Conservation (phyloP, 1,139 yeast genomes). For the Yamadazyma mexicana region DNA sequence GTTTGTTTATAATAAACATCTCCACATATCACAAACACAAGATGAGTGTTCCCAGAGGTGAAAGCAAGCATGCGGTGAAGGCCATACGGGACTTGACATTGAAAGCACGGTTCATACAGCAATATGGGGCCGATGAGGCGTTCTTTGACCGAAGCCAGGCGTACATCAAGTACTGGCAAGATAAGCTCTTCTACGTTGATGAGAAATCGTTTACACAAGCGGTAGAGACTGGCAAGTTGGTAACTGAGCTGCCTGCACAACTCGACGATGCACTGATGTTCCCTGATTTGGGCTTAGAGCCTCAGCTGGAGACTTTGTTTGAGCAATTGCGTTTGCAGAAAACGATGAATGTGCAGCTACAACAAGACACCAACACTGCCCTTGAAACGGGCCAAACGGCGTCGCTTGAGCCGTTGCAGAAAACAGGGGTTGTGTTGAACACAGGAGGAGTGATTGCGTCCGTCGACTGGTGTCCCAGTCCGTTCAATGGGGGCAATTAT, state of each 20-base stretch:
- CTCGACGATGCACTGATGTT: not conserved
- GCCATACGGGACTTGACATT: constrained; percentile 26
- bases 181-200: constrained; percentile 30
- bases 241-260: not conserved
- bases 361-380: not conserved
- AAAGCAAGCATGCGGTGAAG: constrained; percentile 6
- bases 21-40: not conserved
- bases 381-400: constrained; percentile 3
- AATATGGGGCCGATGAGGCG: constrained; percentile 35
- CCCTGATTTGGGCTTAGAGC: not conserved
- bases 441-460: constrained; percentile 59
- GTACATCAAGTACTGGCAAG: constrained; percentile 38
- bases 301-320: constrained; percentile 1
- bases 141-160: constrained; percentile 24
- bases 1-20: not conserved
- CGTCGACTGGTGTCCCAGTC: constrained; percentile 52
- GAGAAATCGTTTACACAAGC: constrained; percentile 21
- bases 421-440: constrained; percentile 50
- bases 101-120: constrained; percentile 34
- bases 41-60: not conserved
- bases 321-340: constrained; percentile 3
- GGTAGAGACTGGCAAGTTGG: constrained; percentile 2
- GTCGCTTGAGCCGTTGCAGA: constrained; percentile 14
- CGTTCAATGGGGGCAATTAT: constrained; percentile 24
- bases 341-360: constrained; percentile 4